Percentiles rank a stretch among this genome's conserved stretches.
These are phyloP conservation scores for Verticillium isaacii DNA, from an alignment of 2,329 filamentous ascomycete genomes.

Conservation along the genomic window DNA sequence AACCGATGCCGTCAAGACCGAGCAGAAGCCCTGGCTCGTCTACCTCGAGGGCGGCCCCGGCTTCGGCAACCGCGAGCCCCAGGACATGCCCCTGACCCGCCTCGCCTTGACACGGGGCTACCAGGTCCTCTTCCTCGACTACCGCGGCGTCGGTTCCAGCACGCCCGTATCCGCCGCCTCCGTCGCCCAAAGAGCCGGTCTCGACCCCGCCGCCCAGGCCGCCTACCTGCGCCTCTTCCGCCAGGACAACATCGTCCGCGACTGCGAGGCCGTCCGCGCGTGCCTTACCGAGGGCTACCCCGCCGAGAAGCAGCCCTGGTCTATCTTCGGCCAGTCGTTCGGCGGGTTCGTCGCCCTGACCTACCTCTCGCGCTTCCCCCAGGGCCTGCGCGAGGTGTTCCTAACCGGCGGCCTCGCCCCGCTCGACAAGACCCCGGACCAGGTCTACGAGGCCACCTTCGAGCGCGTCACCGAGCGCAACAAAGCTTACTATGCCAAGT, in stretches of 20 bases:
- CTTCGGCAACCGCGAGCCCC: constrained; percentile 68
- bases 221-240: constrained; percentile 80
- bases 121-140: constrained; percentile 82
- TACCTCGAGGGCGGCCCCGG: constrained; percentile 87
- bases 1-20: constrained; percentile 24
- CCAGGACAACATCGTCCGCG: constrained; percentile 84
- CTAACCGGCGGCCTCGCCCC: constrained; percentile 81
- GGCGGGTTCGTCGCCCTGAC: constrained; percentile 82
- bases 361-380: constrained; percentile 76
- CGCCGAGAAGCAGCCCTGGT: constrained; percentile 71
- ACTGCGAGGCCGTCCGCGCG: constrained; percentile 80
- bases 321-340: constrained; percentile 84
- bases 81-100: constrained; percentile 67
- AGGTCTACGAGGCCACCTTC: constrained; percentile 72
- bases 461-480: constrained; percentile 68
- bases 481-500: constrained; percentile 76
- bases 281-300: constrained; percentile 68
- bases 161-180: constrained; percentile 72
- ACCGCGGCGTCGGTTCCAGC: constrained; percentile 83
- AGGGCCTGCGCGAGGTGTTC: constrained; percentile 77
- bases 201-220: constrained; percentile 63
- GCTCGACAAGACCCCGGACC: constrained; percentile 63
- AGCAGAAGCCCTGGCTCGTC: constrained; percentile 54
- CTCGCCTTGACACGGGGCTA: constrained; percentile 74
- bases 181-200: constrained; percentile 52